phyloP scores from a whole-genome alignment of 1,284 basidiomycete species.

The Ceratobasidium sp. region DNA sequence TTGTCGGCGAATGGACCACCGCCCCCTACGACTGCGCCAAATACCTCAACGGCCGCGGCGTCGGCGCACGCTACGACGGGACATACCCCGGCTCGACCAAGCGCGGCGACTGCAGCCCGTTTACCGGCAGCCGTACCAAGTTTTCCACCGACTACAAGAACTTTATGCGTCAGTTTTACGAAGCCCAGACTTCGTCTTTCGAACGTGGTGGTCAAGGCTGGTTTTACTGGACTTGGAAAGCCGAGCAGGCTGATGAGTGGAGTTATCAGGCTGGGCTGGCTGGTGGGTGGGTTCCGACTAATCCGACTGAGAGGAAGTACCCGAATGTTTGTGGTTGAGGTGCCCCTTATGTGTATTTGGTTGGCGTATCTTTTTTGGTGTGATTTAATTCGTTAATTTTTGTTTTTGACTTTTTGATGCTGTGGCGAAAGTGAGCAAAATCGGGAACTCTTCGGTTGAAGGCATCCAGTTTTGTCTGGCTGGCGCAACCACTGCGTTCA shows the following conservation, averaged over 20 bases:
- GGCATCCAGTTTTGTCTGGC: no score
- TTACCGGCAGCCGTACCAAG: conserved; percentile 76
- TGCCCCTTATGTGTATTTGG: no score
- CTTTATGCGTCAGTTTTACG: conserved; percentile 85
- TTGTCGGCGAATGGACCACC: conserved; percentile 89
- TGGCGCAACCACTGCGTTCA: no score
- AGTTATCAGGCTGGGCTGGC: conserved; percentile 69
- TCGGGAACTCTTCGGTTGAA: no score
- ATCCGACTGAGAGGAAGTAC: conserved; percentile 66
- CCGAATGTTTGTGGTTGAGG: conserved; percentile 62
- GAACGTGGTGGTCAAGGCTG: conserved; percentile 67
- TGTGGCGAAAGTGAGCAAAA: no score
- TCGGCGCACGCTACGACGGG: conserved; percentile 82
- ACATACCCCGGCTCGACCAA: conserved; percentile 71
- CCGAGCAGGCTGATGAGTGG: conserved; percentile 81
- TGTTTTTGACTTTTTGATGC: no score
- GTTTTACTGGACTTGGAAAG: conserved; percentile 84
- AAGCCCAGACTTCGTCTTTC: conserved; percentile 72
- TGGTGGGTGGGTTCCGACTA: conserved; percentile 84
- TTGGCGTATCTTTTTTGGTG: no score
- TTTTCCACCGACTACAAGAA: conserved; percentile 87
- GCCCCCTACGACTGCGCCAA: conserved; percentile 88
- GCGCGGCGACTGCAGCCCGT: conserved; percentile 78
- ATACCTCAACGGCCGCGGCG: conserved; percentile 60
- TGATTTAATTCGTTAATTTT: no score